phyloP scores from a whole-genome alignment of 163 green algal species.

The Picocystis sp. region DNA sequence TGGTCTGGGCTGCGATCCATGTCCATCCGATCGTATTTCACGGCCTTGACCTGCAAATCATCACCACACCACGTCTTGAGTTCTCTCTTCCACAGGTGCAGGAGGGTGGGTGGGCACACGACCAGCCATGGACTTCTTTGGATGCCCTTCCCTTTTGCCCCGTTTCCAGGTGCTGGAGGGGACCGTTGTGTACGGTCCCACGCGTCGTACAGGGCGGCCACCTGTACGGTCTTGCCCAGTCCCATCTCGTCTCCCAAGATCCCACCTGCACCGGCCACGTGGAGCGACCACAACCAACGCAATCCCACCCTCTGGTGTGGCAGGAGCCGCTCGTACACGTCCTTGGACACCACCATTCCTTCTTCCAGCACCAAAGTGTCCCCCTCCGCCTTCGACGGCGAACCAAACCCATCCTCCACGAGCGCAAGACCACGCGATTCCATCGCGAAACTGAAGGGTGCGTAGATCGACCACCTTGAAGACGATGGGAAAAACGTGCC shows the following conservation, averaged over 20 bases:
- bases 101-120: slow-evolving; percentile 79
- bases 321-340: no score
- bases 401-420: no score
- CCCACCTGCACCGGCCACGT: slow-evolving; percentile 34
- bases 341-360: no score
- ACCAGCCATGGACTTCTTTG: slow-evolving; percentile 50
- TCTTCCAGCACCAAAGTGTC: no score
- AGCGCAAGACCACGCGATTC: no score
- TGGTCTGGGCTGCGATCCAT: slow-evolving; percentile 8
- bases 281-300: no score
- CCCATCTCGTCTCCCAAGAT: slow-evolving; percentile 90
- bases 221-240: slow-evolving; percentile 76
- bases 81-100: slow-evolving; percentile 88
- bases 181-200: not conserved
- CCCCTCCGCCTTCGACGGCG: no score
- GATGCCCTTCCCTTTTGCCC: not conserved
- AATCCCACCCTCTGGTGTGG: no score
- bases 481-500: no score
- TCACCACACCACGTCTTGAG: slow-evolving; percentile 39
- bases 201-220: slow-evolving; percentile 14
- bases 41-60: slow-evolving; percentile 40
- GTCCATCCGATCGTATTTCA: slow-evolving; percentile 35
- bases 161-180: not conserved
- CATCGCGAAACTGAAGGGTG: no score
- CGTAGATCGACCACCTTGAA: no score